Evolutionary conservation across 139 green algal species (phyloP).

Genomic region (Marvania coccoides): DNA sequence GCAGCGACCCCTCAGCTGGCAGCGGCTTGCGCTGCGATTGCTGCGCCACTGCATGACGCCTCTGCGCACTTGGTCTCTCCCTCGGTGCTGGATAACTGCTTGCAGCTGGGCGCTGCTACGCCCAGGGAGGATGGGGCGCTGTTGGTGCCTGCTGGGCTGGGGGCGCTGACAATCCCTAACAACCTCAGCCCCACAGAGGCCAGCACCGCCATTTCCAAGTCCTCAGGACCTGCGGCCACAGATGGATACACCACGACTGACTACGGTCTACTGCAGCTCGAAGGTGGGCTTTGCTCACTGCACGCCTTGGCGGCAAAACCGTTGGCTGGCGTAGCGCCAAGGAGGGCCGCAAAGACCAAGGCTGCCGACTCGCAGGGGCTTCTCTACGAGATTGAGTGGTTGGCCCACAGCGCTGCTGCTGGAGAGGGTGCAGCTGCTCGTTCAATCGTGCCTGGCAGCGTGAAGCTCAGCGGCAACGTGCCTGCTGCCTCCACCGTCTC

Average conservation of each 20-base stretch:
- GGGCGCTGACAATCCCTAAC: conserved; percentile 3
- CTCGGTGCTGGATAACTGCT: conserved; percentile 18
- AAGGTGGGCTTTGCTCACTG: not conserved
- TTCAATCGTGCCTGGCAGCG: not conserved
- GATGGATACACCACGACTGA: not conserved
- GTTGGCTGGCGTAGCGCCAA: not conserved
- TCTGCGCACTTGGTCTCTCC: conserved; percentile 12
- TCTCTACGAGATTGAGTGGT: conserved; percentile 15
- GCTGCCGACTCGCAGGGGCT: not conserved
- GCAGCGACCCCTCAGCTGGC: not conserved
- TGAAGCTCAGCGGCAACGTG: not conserved
- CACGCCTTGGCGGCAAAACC: conserved; percentile 5
- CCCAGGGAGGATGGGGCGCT: not conserved
- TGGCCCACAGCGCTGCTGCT: not conserved
- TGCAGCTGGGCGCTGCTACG: conserved; percentile 21
- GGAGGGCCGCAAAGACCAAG: not conserved
- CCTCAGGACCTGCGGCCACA: not conserved
- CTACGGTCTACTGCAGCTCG: not conserved
- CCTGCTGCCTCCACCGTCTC: not conserved
- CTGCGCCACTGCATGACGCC: not conserved
- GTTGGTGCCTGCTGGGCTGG: conserved; percentile 14
- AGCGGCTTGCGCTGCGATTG: conserved; percentile 9
- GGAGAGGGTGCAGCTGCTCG: not conserved
- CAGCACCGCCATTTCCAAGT: not conserved
- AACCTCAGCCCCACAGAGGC: not conserved